phyloP scores from a whole-genome alignment of 2,329 filamentous ascomycete genomes.

The Xylariomycetidae sp. region DNA sequence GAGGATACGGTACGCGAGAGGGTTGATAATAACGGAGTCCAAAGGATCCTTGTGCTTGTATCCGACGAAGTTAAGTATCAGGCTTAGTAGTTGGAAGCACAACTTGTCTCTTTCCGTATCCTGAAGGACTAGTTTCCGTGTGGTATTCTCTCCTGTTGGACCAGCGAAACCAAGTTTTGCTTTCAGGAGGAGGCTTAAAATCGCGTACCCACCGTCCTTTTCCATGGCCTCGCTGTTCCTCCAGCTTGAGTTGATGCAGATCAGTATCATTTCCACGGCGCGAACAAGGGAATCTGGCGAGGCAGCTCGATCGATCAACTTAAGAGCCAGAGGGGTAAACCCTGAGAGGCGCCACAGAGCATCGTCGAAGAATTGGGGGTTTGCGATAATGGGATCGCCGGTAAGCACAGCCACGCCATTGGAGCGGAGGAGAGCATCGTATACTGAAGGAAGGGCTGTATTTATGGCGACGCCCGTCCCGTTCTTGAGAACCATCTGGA shows the following conservation, averaged over 20 bases:
- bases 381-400: slow-evolving; percentile 74
- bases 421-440: slow-evolving; percentile 77
- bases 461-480: slow-evolving; percentile 83
- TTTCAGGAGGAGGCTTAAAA: slow-evolving; percentile 76
- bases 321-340: slow-evolving; percentile 79
- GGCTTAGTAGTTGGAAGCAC: slow-evolving; percentile 62
- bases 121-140: slow-evolving; percentile 41
- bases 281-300: slow-evolving; percentile 67
- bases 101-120: slow-evolving; percentile 51
- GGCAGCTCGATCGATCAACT: slow-evolving; percentile 73
- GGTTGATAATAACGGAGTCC: slow-evolving; percentile 92
- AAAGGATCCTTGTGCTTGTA: slow-evolving; percentile 77
- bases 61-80: slow-evolving; percentile 82
- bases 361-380: slow-evolving; percentile 84
- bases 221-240: slow-evolving; percentile 98
- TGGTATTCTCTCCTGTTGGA: slow-evolving; percentile 28
- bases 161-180: slow-evolving; percentile 66
- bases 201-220: slow-evolving; percentile 86
- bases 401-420: slow-evolving; percentile 80
- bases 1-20: slow-evolving; percentile 85
- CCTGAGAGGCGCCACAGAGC: slow-evolving; percentile 91
- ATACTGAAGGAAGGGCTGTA: slow-evolving; percentile 78
- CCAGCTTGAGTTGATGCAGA: slow-evolving; percentile 87
- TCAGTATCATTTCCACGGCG: slow-evolving; percentile 78
- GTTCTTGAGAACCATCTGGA: slow-evolving; percentile 65